A percentile compares a stretch with the other conserved stretches of the same genome.
Conservation (phyloP, 225 moss, liverwort and hornwort species). For the Polytrichum formosum region DNA sequence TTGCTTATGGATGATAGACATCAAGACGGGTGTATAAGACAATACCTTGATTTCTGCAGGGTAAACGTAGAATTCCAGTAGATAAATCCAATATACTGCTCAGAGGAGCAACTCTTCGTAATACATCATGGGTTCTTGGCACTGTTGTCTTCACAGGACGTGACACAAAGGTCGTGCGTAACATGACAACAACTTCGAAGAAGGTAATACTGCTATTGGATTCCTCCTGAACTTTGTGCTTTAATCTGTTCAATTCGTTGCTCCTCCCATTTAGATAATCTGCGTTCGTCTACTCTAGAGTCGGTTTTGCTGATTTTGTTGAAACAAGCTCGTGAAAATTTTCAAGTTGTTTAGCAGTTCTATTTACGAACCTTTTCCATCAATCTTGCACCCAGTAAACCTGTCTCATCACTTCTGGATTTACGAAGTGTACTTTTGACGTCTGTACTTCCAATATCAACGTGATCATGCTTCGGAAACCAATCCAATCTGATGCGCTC, state of each 20-base stretch:
- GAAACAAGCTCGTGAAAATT: no score
- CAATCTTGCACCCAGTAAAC: background rate
- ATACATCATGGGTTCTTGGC: conserved; percentile 88
- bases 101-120: conserved; percentile 81
- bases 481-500: no score
- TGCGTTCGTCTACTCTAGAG: no score
- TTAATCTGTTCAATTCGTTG: no score
- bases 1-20: no score
- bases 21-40: no score
- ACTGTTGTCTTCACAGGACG: conserved; percentile 78
- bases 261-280: no score
- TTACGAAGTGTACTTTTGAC: no score
- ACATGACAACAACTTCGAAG: conserved; percentile 22
- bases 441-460: no score
- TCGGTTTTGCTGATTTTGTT: no score
- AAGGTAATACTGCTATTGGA: conserved; percentile 9
- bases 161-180: conserved; percentile 85
- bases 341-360: background rate
- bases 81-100: conserved; percentile 71
- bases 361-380: background rate
- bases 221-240: conserved; percentile 15
- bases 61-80: conserved; percentile 63
- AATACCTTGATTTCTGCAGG: conserved; percentile 27
- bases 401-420: no score
- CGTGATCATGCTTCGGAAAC: no score